Evolutionary conservation across 1,284 basidiomycete genomes (phyloP).

Genomic region (Cryptococcus sp.): DNA sequence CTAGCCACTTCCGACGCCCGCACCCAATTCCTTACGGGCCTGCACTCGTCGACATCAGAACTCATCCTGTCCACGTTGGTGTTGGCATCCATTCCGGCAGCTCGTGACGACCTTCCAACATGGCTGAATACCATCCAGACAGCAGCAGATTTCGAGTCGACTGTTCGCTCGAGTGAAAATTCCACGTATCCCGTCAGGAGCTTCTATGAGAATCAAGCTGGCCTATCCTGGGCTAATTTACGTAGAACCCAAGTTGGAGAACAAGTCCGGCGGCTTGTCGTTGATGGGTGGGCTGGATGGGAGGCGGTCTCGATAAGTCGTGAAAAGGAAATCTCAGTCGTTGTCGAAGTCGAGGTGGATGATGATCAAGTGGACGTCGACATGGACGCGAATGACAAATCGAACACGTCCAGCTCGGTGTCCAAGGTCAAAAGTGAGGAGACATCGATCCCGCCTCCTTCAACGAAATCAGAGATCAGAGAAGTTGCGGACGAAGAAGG

Average conservation of each 20-base stretch:
- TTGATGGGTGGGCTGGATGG: conserved; percentile 18
- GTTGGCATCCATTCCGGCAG: conserved; percentile 61
- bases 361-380: conserved; percentile 7
- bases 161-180: conserved; percentile 18
- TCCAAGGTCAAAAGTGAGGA: not conserved
- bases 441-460: too few species aligned
- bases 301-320: conserved; percentile 9
- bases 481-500: conserved; percentile 24
- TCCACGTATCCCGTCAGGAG: conserved; percentile 6
- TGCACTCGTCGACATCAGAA: conserved; percentile 11
- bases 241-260: conserved; percentile 13
- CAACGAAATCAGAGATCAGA: not conserved
- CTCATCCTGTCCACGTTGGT: conserved; percentile 63
- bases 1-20: conserved; percentile 5
- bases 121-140: conserved; percentile 53
- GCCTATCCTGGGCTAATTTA: conserved; percentile 33
- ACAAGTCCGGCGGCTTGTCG: conserved; percentile 11
- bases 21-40: conserved; percentile 8
- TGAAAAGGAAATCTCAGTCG: conserved; percentile 8
- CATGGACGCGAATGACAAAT: not conserved
- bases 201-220: conserved; percentile 52
- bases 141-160: conserved; percentile 60
- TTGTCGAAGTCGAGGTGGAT: conserved; percentile 28
- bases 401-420: not conserved
- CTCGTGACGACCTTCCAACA: conserved; percentile 17